A percentile compares a stretch with the other conserved stretches of the same genome.
Conservation (phyloP, 2,329 filamentous ascomycete genomes). For the Hypoxylon sp. region DNA sequence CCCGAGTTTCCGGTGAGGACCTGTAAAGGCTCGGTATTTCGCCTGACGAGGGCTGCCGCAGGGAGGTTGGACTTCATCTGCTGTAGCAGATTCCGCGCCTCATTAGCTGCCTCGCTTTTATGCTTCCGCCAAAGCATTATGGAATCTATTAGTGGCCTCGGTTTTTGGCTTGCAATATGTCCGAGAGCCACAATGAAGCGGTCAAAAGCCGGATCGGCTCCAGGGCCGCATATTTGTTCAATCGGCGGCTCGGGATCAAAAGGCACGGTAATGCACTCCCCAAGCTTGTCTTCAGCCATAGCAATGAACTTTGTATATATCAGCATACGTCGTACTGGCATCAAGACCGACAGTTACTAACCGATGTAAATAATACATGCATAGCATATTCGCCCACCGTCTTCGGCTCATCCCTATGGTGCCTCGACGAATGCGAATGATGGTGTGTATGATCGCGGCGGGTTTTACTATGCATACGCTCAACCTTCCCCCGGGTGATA, state of each 20-base stretch:
- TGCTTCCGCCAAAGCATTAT: conserved; percentile 99
- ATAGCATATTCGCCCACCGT: conserved; percentile 98
- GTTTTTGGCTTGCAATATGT: conserved; percentile 93
- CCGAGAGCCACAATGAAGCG: conserved; percentile 94
- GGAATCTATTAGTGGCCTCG: conserved; percentile 94
- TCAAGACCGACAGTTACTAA: conserved; percentile 59
- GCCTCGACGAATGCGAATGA: conserved; percentile 81
- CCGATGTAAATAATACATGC: conserved; percentile 94
- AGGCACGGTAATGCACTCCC: conserved; percentile 84
- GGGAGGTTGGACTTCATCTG: conserved; percentile 63
- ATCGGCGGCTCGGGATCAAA: conserved; percentile 87
- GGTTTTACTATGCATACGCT: conserved; percentile 76
- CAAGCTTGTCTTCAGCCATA: conserved; percentile 96
- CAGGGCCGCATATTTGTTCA: conserved; percentile 90
- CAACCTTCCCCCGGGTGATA: conserved; percentile 67
- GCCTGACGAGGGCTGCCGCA: conserved; percentile 70
- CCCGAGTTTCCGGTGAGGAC: conserved; percentile 54
- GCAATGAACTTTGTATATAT: conserved; percentile 80
- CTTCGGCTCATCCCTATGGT: conserved; percentile 82
- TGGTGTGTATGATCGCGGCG: conserved; percentile 81
- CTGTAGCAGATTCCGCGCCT: conserved; percentile 73
- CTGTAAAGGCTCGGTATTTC: conserved; percentile 81
- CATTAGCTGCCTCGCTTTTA: conserved; percentile 89
- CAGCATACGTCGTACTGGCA: conserved; percentile 48
- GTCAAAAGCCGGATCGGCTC: conserved; percentile 90